Percentiles rank a stretch among this genome's conserved stretches.
phyloP scores from a whole-genome alignment of 495 filamentous ascomycete species.

The Penicillium longicatenatum region DNA sequence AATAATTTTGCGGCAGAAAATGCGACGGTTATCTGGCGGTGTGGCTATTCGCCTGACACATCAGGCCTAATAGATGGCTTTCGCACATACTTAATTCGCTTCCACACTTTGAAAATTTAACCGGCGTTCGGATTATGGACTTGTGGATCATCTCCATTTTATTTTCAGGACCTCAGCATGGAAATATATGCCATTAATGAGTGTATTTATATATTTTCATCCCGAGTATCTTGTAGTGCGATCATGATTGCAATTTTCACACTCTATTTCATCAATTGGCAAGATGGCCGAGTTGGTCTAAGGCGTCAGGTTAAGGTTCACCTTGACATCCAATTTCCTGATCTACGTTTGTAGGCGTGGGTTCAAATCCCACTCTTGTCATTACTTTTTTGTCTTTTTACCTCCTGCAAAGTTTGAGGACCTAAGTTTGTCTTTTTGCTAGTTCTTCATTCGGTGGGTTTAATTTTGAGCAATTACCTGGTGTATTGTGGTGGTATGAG shows the following conservation, averaged over 20 bases:
- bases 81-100: not conserved
- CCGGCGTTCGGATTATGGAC: not conserved
- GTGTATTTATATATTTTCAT: not conserved
- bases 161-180: not conserved
- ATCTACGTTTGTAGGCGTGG: constrained; percentile 12
- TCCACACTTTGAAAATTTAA: not conserved
- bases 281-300: constrained; percentile 45
- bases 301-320: constrained; percentile 42
- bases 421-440: not conserved
- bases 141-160: not conserved
- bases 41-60: constrained; percentile 1
- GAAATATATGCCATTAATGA: not conserved
- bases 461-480: too few relatives aligned
- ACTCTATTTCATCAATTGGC: constrained; percentile 8
- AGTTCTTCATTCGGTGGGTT: not conserved
- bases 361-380: constrained; percentile 16
- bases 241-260: not conserved
- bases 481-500: too few relatives aligned
- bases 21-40: constrained; percentile 33
- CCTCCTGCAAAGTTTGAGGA: not conserved
- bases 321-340: constrained; percentile 26
- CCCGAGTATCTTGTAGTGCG: not conserved
- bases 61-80: not conserved
- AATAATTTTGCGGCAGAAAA: constrained; percentile 48
- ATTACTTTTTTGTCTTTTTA: constrained; percentile 4